Base-by-base conservation (phyloP, 1,284 basidiomycete species). In the Irpex lacteus region DNA sequence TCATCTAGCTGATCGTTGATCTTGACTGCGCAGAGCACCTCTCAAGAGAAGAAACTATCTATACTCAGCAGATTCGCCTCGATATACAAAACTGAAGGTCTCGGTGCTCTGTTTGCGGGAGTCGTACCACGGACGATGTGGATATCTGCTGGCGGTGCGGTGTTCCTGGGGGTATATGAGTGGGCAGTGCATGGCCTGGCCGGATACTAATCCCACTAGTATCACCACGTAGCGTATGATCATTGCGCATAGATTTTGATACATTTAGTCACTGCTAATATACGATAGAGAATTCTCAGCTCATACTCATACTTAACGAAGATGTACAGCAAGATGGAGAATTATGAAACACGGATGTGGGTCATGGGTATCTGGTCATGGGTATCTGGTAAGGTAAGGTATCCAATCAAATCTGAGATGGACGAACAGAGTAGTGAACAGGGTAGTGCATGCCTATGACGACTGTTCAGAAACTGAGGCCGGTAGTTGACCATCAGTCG, bases 121-220 rank as follows among this genome's bases (percentile, higher is more conserved):
- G 87, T 94, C 55, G 85, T 97, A 7, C 98, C 97, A 18, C 85
- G 98, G 69, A 98, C 95, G 49, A 76, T 98, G 61, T 98, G 96
- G 91, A 98, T 99, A 72, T 95, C 95, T 1, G 88, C 95, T 1
- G 98, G 98, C 4, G 98, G 98, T 2, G 96, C 96, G 0, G 95
- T 99, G 0, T 99, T 99, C 78, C 82, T 98, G 4, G 96, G 97
- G 38, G 90, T 94, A 56, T 98, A 98, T 72, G 96, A 98, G 72
- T 89, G 86, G 87, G 68, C 71, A 2, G 67, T 72, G 5, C 67
- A 69, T 26, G 59, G 57, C 1, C 59, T 74, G 9, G 50, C 63
- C 8, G 49, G 59, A 1, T 36, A 40, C 18, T 60, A 40, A 21
- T 5, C 5, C 0, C 9, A 7, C 26, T 53, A 4, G 9, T 26